A percentile compares a stretch with the other conserved stretches of the same genome.
Conservation (phyloP, 2,329 filamentous ascomycete species). For the Spiromastix sp. region DNA sequence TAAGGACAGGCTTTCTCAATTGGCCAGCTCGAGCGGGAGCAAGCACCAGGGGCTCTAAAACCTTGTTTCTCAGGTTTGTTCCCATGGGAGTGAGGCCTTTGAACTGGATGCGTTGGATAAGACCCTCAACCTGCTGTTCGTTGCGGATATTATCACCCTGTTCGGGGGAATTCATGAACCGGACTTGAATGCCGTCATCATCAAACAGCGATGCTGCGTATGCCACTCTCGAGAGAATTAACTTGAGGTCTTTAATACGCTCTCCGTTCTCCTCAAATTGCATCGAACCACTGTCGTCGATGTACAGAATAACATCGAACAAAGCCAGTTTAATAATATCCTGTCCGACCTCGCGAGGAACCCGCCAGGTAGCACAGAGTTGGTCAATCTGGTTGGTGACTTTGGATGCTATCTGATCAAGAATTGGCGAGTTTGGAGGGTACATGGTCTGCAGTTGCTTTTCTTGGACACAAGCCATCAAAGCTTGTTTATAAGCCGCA, state of each 20-base stretch:
- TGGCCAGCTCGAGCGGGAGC: slow-evolving; percentile 41
- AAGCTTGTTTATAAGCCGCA: slow-evolving; percentile 45
- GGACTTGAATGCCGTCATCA: slow-evolving; percentile 55
- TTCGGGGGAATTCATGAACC: slow-evolving; percentile 57
- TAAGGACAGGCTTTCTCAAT: slow-evolving; percentile 52
- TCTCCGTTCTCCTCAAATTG: slow-evolving; percentile 57
- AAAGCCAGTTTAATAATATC: slow-evolving; percentile 54
- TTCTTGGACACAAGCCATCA: slow-evolving; percentile 49
- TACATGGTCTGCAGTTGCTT: slow-evolving; percentile 50
- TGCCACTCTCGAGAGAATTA: slow-evolving; percentile 53
- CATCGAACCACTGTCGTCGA: slow-evolving; percentile 62
- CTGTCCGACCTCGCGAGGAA: slow-evolving; percentile 50
- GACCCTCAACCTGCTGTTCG: slow-evolving; percentile 47
- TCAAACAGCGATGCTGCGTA: slow-evolving; percentile 60
- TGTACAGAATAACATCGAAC: slow-evolving; percentile 53
- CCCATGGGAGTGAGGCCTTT: slow-evolving; percentile 58
- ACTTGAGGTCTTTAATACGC: slow-evolving; percentile 55
- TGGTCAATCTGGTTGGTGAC: slow-evolving; percentile 43
- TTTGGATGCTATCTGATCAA: slow-evolving; percentile 42
- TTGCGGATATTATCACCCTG: slow-evolving; percentile 45
- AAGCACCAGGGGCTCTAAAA: slow-evolving; percentile 52
- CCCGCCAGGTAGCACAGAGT: slow-evolving; percentile 46
- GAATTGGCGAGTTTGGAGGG: slow-evolving; percentile 41
- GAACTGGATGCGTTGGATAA: slow-evolving; percentile 51
- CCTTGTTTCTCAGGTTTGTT: slow-evolving; percentile 51